Evolutionary conservation across 148 eudicot genomes (phyloP), one percentile per base, ranked within the genome.

Genomic region (Camellia sinensis): DNA sequence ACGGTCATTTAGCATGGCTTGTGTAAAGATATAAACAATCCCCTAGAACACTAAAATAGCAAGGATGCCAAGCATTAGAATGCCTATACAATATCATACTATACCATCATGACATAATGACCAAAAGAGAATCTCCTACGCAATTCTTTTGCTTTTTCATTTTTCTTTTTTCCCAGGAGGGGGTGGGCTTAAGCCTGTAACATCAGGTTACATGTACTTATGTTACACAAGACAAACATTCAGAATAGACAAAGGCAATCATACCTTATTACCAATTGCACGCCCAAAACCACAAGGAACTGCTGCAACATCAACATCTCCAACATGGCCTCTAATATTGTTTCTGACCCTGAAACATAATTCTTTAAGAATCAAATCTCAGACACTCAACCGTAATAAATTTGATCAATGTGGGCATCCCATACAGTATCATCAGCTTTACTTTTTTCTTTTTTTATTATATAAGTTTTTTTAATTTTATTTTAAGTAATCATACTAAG

Each of bases 221-320:
- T 45, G 8, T 37, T 21, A 65, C 60, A 61, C 73, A 22, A 40
- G 59, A 8, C 75, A 22, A 74, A 80, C 46, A 15, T 53, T 74
- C 50, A 73, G 67, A 77, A 69, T 62, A 37, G 29, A 61, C 17
- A 53, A 76, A 65, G 22, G 73, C 54, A 80, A 63, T 18, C 76
- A 65, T 86, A 96, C 99, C 97, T 96, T 96, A 77, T 96, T 96
- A 44, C 98, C 98, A 86, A 96, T 92, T 48, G 98, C 98, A 78
- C 89, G 95, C 62, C 98, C 98, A 66, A 93, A 90, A 65, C 99
- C 98, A 91, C 99, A 96, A 63, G 98, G 95, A 80, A 96, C 98
- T 84, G 98, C 98, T 80, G 95, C 98, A 81, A 87, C 95, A 86
- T 93, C 98, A 80, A 92, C 79, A 83, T 96, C 97, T 61, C 97